Evolutionary conservation across 768 basidiomycete genomes (phyloP), one percentile per base, ranked within the genome.

Genomic region (Chiua virens): DNA sequence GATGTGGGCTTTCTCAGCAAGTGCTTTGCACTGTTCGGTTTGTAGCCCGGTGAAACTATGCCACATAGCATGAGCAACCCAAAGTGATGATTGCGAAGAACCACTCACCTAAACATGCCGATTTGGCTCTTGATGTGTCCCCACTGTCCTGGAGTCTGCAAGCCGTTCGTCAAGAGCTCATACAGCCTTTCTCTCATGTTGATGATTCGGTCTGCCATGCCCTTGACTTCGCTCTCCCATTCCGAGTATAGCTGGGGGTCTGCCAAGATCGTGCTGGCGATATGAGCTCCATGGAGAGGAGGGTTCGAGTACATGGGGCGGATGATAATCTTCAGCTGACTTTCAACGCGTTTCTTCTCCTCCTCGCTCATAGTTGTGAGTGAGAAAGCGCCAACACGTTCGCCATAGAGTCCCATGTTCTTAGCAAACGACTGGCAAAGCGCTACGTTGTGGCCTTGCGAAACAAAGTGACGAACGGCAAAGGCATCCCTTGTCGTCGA

Each of bases 301-400:
- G 97, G 96, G 80, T 98, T 99, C 47, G 96, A 98, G 77, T 98
- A 98, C 85, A 98, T 86, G 37, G 94, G 93, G 13, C 97, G 86
- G 58, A 97, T 86, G 54, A 98, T 74, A 55, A 98, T 97, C 78
- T 96, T 94, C 65, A 98, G 73, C 72, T 98, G 97, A 68, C 87
- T 91, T 71, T 95, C 89, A 37, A 98, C 85, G 42, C 92, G 86
- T 28, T 83, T 86, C 71, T 84, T 89, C 73, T 92, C 92, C 56
- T 81, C 87, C 41, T 85, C 74, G 59, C 80, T 79, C 47, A 74
- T 64, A 18, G 83, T 84, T 45, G 81, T 82, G 63, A 99, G 68
- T 17, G 95, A 96, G 77, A 99, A 94, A 5, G 91, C 88, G n/a
- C 97, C 97, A 52, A 93, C 92, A 61, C 97, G 94, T 75, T 98